Percentiles rank a stretch among this genome's conserved stretches.
Evolutionary conservation across 768 basidiomycete species (phyloP).

Genomic region (Macrolepiota albuminosa): DNA sequence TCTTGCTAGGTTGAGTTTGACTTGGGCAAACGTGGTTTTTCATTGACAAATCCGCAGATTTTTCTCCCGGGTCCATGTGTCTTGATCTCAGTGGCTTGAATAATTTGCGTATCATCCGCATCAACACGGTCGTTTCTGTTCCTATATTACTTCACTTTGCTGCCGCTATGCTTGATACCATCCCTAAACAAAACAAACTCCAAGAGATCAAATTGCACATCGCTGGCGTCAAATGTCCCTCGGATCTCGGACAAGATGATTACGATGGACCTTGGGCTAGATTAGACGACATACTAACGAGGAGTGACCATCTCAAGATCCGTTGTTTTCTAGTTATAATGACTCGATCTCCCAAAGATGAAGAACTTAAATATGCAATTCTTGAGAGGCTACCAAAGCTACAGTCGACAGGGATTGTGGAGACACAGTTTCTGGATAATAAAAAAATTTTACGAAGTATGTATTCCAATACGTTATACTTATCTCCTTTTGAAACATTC

Average conservation of each 20-base stretch:
- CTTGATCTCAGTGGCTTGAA: background rate
- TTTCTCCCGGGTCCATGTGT: background rate
- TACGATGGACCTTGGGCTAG: background rate
- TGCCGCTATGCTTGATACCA: background rate
- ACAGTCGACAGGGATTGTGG: background rate
- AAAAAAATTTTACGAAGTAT: background rate
- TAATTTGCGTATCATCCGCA: background rate
- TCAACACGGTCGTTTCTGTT: background rate
- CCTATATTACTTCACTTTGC: background rate
- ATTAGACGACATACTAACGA: background rate
- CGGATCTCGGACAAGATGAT: background rate
- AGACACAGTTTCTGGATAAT: background rate
- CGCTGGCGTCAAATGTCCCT: background rate
- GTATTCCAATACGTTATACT: too few species aligned
- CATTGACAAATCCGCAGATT: background rate
- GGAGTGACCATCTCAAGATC: background rate
- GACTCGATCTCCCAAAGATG: background rate
- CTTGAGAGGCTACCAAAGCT: background rate
- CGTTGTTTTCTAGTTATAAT: background rate
- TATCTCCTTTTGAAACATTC: too few species aligned
- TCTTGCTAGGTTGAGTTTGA: background rate
- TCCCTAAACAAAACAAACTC: conserved; percentile 1
- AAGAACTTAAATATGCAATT: background rate
- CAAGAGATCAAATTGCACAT: background rate
- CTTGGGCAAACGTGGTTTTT: background rate